Evolutionary conservation across 2,329 filamentous ascomycete species (phyloP).

Genomic region (Cladophialophora exuberans): DNA sequence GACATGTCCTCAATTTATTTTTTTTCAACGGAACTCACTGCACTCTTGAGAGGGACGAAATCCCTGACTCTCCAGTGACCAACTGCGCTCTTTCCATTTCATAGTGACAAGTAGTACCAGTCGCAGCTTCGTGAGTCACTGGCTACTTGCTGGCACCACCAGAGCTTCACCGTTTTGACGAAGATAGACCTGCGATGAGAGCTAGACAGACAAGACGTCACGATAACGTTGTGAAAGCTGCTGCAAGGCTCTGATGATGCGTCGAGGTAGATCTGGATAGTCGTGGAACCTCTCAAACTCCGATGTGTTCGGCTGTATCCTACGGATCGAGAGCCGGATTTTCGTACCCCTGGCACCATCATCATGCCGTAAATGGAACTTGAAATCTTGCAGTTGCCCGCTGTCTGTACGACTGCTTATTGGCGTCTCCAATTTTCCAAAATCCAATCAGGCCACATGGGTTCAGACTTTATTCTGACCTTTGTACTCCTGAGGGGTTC

Average conservation of each 20-base stretch:
- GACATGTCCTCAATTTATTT: too few relatives aligned
- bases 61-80: too few relatives aligned
- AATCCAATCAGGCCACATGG: neutral
- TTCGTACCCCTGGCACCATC: neutral
- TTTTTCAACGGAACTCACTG: too few relatives aligned
- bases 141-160: too few relatives aligned
- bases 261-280: neutral
- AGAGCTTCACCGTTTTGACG: neutral
- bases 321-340: conserved; percentile 6
- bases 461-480: conserved; percentile 7
- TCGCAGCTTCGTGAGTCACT: too few relatives aligned
- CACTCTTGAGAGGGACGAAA: too few relatives aligned
- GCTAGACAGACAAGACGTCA: too few relatives aligned
- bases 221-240: neutral
- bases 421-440: conserved; percentile 8
- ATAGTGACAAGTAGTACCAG: too few relatives aligned
- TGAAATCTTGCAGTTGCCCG: conserved; percentile 9
- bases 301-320: neutral
- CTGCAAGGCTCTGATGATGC: conserved; percentile 9
- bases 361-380: neutral
- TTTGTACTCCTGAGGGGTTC: neutral
- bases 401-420: conserved; percentile 1
- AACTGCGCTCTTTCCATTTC: too few relatives aligned
- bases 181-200: neutral
- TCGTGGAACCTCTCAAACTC: neutral